Evolutionary conservation across 768 basidiomycete species (phyloP).

Genomic region (Suillus luteus): DNA sequence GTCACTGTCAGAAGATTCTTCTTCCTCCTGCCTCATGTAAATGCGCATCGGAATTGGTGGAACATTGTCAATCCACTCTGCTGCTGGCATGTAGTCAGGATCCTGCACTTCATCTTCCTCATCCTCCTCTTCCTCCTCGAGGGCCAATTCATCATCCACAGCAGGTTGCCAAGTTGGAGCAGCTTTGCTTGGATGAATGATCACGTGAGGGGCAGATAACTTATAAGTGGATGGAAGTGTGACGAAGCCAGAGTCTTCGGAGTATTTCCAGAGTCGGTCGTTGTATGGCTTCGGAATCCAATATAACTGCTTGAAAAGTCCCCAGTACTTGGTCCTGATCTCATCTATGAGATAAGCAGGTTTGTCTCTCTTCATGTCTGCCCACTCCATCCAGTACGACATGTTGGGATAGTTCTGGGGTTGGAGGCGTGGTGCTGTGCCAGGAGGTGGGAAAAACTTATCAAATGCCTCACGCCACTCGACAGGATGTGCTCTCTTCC

Average conservation of each 20-base stretch:
- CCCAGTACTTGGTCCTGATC: background rate
- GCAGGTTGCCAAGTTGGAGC: background rate
- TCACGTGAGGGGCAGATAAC: background rate
- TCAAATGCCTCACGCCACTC: constrained; percentile 3
- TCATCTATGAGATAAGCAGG: background rate
- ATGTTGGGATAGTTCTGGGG: background rate
- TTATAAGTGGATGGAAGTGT: background rate
- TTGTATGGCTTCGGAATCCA: constrained; percentile 6
- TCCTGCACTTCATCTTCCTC: background rate
- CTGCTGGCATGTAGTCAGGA: background rate
- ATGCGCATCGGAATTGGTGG: background rate
- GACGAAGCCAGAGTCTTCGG: background rate
- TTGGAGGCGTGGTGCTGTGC: background rate
- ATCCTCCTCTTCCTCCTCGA: background rate
- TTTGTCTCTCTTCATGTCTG: background rate
- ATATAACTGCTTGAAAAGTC: background rate
- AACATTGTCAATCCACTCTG: background rate
- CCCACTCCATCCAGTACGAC: background rate
- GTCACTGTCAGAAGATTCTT: background rate
- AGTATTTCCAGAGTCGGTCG: constrained; percentile 5
- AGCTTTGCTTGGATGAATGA: background rate
- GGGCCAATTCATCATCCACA: background rate
- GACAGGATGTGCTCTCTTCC: background rate
- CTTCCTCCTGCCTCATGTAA: background rate
- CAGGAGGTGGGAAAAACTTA: background rate